phyloP scores from a whole-genome alignment of 306 rosid genomes.

The Mucuna pruriens region DNA sequence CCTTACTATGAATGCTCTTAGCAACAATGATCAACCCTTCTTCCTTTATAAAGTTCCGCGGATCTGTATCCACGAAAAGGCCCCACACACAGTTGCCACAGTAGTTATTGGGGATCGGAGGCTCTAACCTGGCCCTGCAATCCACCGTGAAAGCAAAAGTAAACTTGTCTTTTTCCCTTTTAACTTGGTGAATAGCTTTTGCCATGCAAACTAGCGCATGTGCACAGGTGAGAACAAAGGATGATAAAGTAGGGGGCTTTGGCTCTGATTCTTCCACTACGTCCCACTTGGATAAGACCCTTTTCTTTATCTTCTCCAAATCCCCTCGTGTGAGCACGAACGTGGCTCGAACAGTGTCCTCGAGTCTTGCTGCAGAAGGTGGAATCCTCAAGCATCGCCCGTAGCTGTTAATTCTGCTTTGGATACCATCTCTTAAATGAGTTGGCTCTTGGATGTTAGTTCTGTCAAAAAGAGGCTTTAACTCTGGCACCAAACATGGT shows the following conservation, averaged over 20 bases:
- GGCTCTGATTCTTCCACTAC: not conserved
- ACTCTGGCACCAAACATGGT: not conserved
- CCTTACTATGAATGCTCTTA: not conserved
- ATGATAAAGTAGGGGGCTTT: constrained; percentile 30
- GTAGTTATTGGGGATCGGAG: constrained; percentile 4
- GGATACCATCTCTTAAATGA: not conserved
- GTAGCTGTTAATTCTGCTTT: not conserved
- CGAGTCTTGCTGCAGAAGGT: not conserved
- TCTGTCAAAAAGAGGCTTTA: not conserved
- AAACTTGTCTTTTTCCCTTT: not conserved
- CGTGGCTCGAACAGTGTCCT: constrained; percentile 35
- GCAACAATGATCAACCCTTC: constrained; percentile 21
- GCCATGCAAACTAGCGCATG: constrained; percentile 28
- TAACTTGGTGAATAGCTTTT: constrained; percentile 30
- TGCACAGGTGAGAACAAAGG: constrained; percentile 43
- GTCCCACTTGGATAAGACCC: constrained; percentile 11
- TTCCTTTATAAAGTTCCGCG: constrained; percentile 1
- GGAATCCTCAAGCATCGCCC: not conserved
- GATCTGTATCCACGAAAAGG: not conserved
- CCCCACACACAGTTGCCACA: constrained; percentile 24
- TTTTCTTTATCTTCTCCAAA: constrained; percentile 35
- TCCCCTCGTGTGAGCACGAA: constrained; percentile 34
- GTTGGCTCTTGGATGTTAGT: not conserved
- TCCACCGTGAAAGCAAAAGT: not conserved
- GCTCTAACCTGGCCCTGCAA: constrained; percentile 24